Evolutionary conservation across 768 basidiomycete species (phyloP).

Genomic region (Lepiota venenata): DNA sequence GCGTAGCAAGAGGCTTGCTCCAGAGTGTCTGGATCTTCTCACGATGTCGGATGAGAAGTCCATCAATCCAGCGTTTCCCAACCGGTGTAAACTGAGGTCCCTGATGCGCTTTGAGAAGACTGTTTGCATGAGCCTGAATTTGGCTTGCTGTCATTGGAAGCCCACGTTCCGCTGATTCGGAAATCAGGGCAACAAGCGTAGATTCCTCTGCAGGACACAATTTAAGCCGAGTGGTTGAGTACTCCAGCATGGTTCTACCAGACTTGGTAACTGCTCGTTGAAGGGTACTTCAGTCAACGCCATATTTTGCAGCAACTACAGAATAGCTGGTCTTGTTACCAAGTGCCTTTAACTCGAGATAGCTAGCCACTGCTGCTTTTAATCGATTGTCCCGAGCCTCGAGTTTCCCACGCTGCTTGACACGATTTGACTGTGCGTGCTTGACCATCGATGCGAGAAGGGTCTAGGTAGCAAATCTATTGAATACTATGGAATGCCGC

Average conservation of each 20-base stretch:
- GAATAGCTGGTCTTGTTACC: no score
- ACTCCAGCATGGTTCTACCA: no score
- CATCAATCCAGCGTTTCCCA: constrained; percentile 23
- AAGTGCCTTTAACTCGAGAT: background rate
- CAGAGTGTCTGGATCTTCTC: no score
- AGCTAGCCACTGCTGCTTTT: background rate
- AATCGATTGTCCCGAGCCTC: background rate
- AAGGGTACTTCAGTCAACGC: no score
- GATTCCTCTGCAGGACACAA: constrained; percentile 23
- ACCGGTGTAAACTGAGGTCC: constrained; percentile 13
- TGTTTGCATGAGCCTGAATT: no score
- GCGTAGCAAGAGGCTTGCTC: no score
- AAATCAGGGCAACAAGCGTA: constrained; percentile 24
- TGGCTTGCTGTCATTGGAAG: constrained; percentile 18
- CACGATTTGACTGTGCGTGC: background rate
- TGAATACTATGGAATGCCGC: no score
- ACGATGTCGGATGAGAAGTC: no score
- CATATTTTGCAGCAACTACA: no score
- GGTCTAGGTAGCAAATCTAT: no score
- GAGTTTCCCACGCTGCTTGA: background rate
- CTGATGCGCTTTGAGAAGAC: background rate
- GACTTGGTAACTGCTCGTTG: no score
- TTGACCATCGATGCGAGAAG: background rate
- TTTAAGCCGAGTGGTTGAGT: no score
- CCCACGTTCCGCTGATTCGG: constrained; percentile 23